phyloP scores from a whole-genome alignment of 108 stramenopile species.

The Cyclotella sp. region DNA sequence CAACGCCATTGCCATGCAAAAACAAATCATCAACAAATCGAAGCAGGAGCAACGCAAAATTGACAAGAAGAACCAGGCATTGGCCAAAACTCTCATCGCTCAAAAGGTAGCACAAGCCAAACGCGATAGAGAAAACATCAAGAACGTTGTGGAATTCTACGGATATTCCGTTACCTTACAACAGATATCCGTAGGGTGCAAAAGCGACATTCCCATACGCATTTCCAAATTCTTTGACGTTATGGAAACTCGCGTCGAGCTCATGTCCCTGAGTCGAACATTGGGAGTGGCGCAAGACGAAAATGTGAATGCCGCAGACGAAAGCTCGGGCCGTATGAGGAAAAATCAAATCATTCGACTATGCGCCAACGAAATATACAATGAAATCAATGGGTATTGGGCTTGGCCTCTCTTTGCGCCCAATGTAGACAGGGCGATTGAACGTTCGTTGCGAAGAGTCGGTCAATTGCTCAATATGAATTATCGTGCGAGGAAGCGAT shows the following conservation, averaged over 20 bases:
- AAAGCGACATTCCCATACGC: constrained; percentile 32
- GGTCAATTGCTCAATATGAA: constrained; percentile 50
- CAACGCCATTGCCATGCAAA: constrained; percentile 11
- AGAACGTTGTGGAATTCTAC: constrained; percentile 39
- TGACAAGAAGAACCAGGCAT: constrained; percentile 20
- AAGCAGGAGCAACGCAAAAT: constrained; percentile 7
- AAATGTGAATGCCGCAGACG: neutral
- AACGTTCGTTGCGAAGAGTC: constrained; percentile 25
- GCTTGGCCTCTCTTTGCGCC: constrained; percentile 29
- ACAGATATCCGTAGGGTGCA: constrained; percentile 43
- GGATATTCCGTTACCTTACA: constrained; percentile 36
- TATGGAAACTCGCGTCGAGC: constrained; percentile 46
- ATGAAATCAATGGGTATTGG: constrained; percentile 32
- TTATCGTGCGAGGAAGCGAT: constrained; percentile 34
- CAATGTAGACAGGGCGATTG: constrained; percentile 38
- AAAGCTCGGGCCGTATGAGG: constrained; percentile 27
- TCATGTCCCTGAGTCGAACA: constrained; percentile 38
- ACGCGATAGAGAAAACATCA: constrained; percentile 29
- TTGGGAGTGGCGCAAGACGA: constrained; percentile 25
- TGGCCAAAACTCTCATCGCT: constrained; percentile 25
- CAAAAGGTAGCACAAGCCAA: constrained; percentile 38
- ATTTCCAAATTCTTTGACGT: constrained; percentile 47
- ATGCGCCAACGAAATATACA: constrained; percentile 46
- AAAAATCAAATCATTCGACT: constrained; percentile 50
- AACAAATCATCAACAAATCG: constrained; percentile 19